Evolutionary conservation across 2,329 filamentous ascomycete species (phyloP).

Genomic region (Xylariaceae sp.): DNA sequence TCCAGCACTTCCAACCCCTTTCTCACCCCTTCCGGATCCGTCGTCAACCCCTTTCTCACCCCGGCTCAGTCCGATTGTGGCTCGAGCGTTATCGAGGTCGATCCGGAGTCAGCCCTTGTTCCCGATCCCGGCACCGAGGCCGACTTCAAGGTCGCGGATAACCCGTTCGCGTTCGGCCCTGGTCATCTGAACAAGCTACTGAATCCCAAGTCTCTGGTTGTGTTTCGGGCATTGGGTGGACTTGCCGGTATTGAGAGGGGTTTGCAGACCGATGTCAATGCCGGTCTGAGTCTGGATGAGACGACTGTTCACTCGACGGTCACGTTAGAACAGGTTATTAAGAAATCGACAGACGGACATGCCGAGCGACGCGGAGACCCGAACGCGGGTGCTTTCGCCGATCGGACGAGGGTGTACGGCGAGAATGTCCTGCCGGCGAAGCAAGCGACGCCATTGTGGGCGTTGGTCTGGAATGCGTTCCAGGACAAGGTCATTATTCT

Average conservation of each 20-base stretch:
- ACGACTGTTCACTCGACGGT: conserved; percentile 32
- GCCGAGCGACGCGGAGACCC: conserved; percentile 13
- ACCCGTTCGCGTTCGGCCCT: conserved; percentile 68
- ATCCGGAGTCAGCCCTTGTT: conserved; percentile 48
- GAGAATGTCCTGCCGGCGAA: conserved; percentile 57
- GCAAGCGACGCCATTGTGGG: conserved; percentile 53
- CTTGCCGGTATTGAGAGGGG: conserved; percentile 64
- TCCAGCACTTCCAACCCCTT: conserved; percentile 33
- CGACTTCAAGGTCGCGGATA: conserved; percentile 63
- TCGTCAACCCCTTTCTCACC: conserved; percentile 28
- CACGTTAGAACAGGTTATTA: conserved; percentile 31
- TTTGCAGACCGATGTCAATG: conserved; percentile 55
- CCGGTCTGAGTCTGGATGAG: conserved; percentile 67
- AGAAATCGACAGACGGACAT: conserved; percentile 22
- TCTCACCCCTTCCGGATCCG: conserved; percentile 27
- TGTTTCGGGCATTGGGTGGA: conserved; percentile 67
- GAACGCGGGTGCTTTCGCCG: conserved; percentile 34
- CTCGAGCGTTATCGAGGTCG: conserved; percentile 26
- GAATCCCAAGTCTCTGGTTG: conserved; percentile 67
- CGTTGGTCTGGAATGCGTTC: conserved; percentile 62
- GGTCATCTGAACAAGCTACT: conserved; percentile 69
- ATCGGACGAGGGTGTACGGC: conserved; percentile 55
- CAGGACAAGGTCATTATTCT: conserved; percentile 70
- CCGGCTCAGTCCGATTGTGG: conserved; percentile 30
- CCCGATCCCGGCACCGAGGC: conserved; percentile 66